Conservation (phyloP, 768 basidiomycete genomes). For the Leccinellum rugosiceps region DNA sequence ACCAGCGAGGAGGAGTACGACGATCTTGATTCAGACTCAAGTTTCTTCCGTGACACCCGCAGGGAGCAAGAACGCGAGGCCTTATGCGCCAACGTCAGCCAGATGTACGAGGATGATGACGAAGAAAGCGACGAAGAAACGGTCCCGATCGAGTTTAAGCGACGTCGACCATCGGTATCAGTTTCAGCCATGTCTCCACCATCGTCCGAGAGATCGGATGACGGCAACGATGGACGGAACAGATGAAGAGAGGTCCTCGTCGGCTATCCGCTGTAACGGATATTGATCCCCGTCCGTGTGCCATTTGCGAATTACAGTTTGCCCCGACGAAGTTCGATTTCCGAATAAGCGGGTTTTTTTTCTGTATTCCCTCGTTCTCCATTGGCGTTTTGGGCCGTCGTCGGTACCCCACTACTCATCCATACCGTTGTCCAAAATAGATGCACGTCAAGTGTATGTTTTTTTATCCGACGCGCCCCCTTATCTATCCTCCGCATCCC, state of each 20-base stretch:
- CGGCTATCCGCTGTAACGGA: slow-evolving; percentile 1
- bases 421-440: slow-evolving; percentile 19
- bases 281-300: slow-evolving; percentile 10
- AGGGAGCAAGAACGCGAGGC: slow-evolving; percentile 22
- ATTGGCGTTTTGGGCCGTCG: neutral
- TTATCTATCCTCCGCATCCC: neutral
- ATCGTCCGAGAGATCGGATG: too few species aligned
- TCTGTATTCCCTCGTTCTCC: neutral
- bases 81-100: slow-evolving; percentile 32
- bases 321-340: slow-evolving; percentile 9
- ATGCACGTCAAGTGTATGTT: slow-evolving; percentile 11
- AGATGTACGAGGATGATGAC: slow-evolving; percentile 31
- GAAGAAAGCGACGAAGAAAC: slow-evolving; percentile 38
- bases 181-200: slow-evolving; percentile 26
- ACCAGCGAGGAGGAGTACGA: slow-evolving; percentile 32
- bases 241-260: slow-evolving; percentile 6
- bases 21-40: slow-evolving; percentile 32
- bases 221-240: slow-evolving; percentile 1
- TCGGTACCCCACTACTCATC: slow-evolving; percentile 10
- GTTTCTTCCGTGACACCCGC: slow-evolving; percentile 32
- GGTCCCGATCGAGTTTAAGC: slow-evolving; percentile 34
- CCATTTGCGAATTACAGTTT: slow-evolving; percentile 20
- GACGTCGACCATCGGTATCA: slow-evolving; percentile 33
- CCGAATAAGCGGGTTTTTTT: neutral
- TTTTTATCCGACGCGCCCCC: neutral